phyloP scores from a whole-genome alignment of 495 filamentous ascomycete species.

The Penicillium maclennaniae region DNA sequence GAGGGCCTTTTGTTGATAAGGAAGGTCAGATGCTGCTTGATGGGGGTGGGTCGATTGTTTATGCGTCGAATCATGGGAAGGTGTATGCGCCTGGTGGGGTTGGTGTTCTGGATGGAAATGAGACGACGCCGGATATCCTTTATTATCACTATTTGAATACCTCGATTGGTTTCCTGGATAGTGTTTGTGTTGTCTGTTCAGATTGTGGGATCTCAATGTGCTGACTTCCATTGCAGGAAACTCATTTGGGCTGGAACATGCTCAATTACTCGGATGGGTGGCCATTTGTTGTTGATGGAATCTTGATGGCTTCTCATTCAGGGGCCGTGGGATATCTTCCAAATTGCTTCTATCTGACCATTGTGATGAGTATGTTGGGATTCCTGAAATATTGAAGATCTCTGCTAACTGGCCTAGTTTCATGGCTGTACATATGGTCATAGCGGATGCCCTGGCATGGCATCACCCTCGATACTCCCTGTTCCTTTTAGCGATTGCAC shows the following conservation, averaged over 20 bases:
- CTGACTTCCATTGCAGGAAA: slow-evolving; percentile 29
- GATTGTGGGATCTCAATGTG: neutral
- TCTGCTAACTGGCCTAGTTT: slow-evolving; percentile 5
- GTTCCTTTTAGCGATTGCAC: slow-evolving; percentile 4
- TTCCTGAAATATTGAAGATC: neutral
- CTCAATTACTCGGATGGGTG: slow-evolving; percentile 43
- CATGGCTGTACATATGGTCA: slow-evolving; percentile 21
- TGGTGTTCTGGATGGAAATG: slow-evolving; percentile 34
- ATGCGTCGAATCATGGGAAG: slow-evolving; percentile 42
- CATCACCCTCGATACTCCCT: neutral
- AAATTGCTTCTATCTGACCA: slow-evolving; percentile 7
- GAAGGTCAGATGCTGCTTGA: slow-evolving; percentile 25
- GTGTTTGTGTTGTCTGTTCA: slow-evolving; percentile 23
- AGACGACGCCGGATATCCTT: slow-evolving; percentile 35
- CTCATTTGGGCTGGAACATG: slow-evolving; percentile 44
- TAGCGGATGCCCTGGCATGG: slow-evolving; percentile 1
- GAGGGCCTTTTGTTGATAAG: slow-evolving; percentile 43
- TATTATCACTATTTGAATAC: slow-evolving; percentile 51
- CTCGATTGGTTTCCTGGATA: slow-evolving; percentile 34
- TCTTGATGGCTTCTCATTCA: neutral
- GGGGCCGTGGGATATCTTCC: neutral
- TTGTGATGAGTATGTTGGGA: slow-evolving; percentile 9
- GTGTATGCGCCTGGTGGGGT: slow-evolving; percentile 48
- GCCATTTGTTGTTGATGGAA: slow-evolving; percentile 30
- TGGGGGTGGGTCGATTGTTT: slow-evolving; percentile 43